phyloP scores from a whole-genome alignment of 1,284 basidiomycete genomes.

The Sporisorium exsertum region DNA sequence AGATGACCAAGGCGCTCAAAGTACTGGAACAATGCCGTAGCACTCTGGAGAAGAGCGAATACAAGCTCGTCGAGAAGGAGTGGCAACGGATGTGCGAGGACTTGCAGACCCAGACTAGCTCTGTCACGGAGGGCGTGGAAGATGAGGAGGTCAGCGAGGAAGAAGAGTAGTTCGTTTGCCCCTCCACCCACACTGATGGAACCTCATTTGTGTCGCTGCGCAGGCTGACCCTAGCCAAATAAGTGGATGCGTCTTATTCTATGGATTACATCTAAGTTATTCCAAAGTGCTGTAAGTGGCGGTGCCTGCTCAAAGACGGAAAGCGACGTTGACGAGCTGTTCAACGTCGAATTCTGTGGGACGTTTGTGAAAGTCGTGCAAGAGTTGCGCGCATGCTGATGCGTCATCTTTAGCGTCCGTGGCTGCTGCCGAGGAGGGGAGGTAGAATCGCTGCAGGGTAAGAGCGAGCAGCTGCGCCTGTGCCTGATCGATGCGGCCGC shows the following conservation, averaged over 20 bases:
- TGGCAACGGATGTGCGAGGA: conserved; percentile 41
- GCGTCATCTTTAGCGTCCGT: conserved; percentile 24
- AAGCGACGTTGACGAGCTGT: conserved; percentile 55
- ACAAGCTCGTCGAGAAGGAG: conserved; percentile 33
- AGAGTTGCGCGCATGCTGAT: conserved; percentile 47
- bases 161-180: not conserved
- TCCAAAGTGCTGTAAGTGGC: not conserved
- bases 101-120: conserved; percentile 2
- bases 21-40: conserved; percentile 18
- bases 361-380: conserved; percentile 58
- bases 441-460: conserved; percentile 66
- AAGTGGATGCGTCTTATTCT: not conserved
- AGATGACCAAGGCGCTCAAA: conserved; percentile 29
- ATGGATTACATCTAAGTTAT: not conserved
- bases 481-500: conserved; percentile 68
- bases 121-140: not conserved
- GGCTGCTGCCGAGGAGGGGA: conserved; percentile 24
- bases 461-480: conserved; percentile 64
- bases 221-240: not conserved
- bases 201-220: not conserved
- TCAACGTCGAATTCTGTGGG: conserved; percentile 59
- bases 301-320: conserved; percentile 21
- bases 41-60: conserved; percentile 24
- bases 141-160: conserved; percentile 5
- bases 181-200: not conserved